Evolutionary conservation across 257 asterid species (phyloP), one percentile per base, ranked within the genome.

Genomic region (Verbena officinalis): DNA sequence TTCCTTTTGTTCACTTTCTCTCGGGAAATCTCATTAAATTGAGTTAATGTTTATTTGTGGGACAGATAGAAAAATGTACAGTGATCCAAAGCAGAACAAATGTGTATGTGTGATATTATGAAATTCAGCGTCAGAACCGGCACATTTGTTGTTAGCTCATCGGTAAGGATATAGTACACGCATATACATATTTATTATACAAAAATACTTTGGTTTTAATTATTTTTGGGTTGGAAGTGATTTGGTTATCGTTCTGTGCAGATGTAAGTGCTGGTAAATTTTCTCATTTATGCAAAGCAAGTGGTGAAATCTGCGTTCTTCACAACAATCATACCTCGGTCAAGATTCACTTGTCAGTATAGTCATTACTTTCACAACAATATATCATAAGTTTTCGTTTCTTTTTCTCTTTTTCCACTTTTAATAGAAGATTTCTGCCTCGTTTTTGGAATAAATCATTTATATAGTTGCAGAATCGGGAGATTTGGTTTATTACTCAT

Each of bases 41-140:
- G 40, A 0, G 42, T n/a, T 55, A 36, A 58, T 51, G 17, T 39
- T 72, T 46, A 59, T 69, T 15, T 62, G 53, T 70, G 49, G 12
- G 49, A 63, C 96, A 85, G 97, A 84, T 64, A 84, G 83, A 82
- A 84, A 86, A 73, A 46, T 67, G 76, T 24, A 65, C 1, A 69
- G 68, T 46, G 86, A 88, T 72, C 65, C 78, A 5, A 77, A 86
- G 78, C 87, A 77, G 81, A 79, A 78, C 64, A 85, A 66, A 62
- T 88, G 97, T 73, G 84, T 81, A 16, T 88, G 97, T 59, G 79
- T 86, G 67, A 91, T 91, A 81, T 77, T 88, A 83, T 91, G 89
- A 91, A 75, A 62, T 53, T 70, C 74, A 66, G 81, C 68, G 65
- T 59, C 62, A 20, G 40, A 61, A 63, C 55, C 64, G 57, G 61